A percentile compares a stretch with the other conserved stretches of the same genome.
phyloP scores from a whole-genome alignment of 352 stramenopile species.

The Phytophthora nicotianae region DNA sequence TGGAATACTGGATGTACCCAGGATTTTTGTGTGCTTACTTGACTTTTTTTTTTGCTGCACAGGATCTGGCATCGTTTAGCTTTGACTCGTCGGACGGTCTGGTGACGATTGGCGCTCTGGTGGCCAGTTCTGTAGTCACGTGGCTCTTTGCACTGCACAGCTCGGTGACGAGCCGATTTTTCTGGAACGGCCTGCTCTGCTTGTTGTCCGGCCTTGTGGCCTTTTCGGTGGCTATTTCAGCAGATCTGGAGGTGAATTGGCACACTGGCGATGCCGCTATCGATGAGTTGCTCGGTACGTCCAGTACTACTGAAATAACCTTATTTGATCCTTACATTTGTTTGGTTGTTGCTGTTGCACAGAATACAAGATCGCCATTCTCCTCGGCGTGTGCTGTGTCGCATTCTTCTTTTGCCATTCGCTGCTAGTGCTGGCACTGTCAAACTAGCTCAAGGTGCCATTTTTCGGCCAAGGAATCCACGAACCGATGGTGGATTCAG shows the following conservation, averaged over 20 bases:
- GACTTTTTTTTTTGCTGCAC: constrained; percentile 5
- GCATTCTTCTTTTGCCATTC: constrained; percentile 76
- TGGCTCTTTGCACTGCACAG: constrained; percentile 44
- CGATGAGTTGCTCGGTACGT: constrained; percentile 76
- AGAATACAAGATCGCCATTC: constrained; percentile 89
- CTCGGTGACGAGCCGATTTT: constrained; percentile 59
- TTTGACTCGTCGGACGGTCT: constrained; percentile 63
- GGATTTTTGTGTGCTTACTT: constrained; percentile 6
- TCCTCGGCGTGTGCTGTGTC: constrained; percentile 59
- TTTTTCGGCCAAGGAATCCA: no score
- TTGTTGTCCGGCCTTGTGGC: constrained; percentile 51
- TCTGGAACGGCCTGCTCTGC: constrained; percentile 74
- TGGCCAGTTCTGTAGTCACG: constrained; percentile 42
- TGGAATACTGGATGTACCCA: background rate
- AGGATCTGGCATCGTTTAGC: constrained; percentile 60
- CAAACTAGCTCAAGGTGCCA: constrained; percentile 14
- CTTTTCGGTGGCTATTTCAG: constrained; percentile 73
- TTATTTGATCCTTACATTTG: background rate
- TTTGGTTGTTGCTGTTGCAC: constrained; percentile 7
- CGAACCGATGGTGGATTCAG: background rate
- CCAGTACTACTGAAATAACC: background rate
- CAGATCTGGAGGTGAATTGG: constrained; percentile 66
- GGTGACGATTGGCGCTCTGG: constrained; percentile 43
- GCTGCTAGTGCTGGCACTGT: constrained; percentile 56
- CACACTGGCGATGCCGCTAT: constrained; percentile 56